Conservation (phyloP, 2,329 filamentous ascomycete species). For the Colletotrichum sp. region DNA sequence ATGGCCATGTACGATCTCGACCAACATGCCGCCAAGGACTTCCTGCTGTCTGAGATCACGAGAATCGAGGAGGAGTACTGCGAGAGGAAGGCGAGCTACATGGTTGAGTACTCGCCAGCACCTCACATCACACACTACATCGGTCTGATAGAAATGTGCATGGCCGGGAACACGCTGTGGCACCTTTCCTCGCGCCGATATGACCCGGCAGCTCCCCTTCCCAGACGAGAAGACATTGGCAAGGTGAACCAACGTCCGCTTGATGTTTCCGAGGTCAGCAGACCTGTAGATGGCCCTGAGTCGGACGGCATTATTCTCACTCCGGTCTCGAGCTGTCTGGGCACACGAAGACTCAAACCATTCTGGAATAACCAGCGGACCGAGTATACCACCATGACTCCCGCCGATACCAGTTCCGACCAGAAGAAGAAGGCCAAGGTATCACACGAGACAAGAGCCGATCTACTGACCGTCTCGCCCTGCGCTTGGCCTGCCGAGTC, state of each 20-base stretch:
- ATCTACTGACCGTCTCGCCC: background rate
- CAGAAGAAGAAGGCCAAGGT: background rate
- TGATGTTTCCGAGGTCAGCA: background rate
- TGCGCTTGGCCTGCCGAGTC: background rate
- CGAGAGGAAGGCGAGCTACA: background rate
- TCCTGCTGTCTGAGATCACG: background rate
- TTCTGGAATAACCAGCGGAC: background rate
- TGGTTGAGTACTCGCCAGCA: background rate
- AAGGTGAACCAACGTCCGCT: background rate
- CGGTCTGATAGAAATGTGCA: background rate
- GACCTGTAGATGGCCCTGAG: background rate
- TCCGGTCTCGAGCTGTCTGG: background rate
- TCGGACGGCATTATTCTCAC: background rate
- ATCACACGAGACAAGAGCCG: background rate
- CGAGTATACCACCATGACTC: constrained; percentile 1
- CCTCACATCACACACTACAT: background rate
- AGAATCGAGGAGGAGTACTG: background rate
- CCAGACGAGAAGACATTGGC: background rate
- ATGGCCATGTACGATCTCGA: background rate
- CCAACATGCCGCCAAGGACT: background rate
- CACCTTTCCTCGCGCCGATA: background rate
- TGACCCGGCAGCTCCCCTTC: background rate
- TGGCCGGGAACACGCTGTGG: constrained; percentile 4
- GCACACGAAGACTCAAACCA: background rate
- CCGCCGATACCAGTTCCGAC: background rate